Conservation (phyloP, 768 basidiomycete genomes). For the Rhodosporidiobolus sp. region DNA sequence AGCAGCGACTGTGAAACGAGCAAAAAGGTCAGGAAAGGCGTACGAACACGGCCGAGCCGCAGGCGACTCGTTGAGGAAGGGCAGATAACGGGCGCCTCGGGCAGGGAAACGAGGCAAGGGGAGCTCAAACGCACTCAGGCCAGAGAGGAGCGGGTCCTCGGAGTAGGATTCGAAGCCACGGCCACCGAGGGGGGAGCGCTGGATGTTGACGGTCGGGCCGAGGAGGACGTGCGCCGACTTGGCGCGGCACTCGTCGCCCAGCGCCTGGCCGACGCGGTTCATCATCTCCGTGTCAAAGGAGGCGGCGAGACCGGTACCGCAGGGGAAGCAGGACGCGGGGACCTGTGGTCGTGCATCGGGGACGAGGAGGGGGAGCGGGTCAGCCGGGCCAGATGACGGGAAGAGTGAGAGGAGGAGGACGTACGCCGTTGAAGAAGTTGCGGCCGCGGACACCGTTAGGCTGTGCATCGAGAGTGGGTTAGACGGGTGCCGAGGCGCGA, state of each 20-base stretch:
- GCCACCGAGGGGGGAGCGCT: slow-evolving; percentile 47
- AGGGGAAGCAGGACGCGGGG: slow-evolving; percentile 60
- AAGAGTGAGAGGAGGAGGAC: too few species aligned
- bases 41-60: background rate
- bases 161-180: slow-evolving; percentile 48
- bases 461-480: background rate
- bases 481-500: background rate
- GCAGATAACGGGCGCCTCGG: too few species aligned
- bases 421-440: slow-evolving; percentile 30
- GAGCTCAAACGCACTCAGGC: background rate
- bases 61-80: background rate
- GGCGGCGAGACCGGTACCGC: slow-evolving; percentile 59
- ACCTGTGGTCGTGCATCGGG: too few species aligned
- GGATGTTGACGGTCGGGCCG: slow-evolving; percentile 48
- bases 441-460: slow-evolving; percentile 38
- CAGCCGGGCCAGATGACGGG: background rate
- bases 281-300: slow-evolving; percentile 60
- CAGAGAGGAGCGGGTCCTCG: slow-evolving; percentile 40
- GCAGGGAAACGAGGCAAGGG: background rate
- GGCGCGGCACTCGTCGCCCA: slow-evolving; percentile 59
- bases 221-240: slow-evolving; percentile 50
- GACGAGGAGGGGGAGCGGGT: background rate
- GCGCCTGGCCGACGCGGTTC: slow-evolving; percentile 54
- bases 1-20: slow-evolving; percentile 38
- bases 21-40: background rate